Evolutionary conservation across 148 eudicot genomes (phyloP).

Genomic region (Drosera capensis): DNA sequence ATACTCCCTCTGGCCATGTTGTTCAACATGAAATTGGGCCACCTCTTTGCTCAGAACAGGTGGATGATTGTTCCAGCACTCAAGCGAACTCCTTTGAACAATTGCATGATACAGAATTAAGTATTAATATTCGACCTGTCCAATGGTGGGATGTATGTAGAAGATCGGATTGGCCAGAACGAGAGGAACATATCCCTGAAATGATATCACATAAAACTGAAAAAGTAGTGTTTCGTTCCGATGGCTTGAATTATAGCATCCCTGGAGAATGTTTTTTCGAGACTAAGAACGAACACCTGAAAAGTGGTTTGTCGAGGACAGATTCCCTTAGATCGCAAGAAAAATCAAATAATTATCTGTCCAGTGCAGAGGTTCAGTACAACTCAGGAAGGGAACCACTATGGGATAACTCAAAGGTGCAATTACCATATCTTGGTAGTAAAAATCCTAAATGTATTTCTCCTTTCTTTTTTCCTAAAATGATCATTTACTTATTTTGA

Average conservation of each 20-base stretch:
- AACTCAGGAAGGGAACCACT: slow-evolving; percentile 14
- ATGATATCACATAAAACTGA: slow-evolving; percentile 2
- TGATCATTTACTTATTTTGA: not conserved
- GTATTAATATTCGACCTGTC: slow-evolving; percentile 15
- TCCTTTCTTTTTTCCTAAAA: not conserved
- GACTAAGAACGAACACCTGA: slow-evolving; percentile 3
- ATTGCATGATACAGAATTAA: not conserved
- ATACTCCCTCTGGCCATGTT: slow-evolving; percentile 51
- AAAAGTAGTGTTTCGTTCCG: not conserved
- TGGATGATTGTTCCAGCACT: slow-evolving; percentile 2
- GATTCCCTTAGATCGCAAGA: slow-evolving; percentile 10
- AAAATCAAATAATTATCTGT: slow-evolving; percentile 10
- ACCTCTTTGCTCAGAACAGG: slow-evolving; percentile 21
- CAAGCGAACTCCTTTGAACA: not conserved
- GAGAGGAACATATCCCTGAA: slow-evolving; percentile 14
- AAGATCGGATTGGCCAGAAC: slow-evolving; percentile 17
- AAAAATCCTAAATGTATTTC: not conserved
- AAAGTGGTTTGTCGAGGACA: not conserved
- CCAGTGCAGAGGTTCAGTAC: slow-evolving; percentile 18
- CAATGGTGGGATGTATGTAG: slow-evolving; percentile 27
- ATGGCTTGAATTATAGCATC: not conserved
- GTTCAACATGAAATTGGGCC: slow-evolving; percentile 46
- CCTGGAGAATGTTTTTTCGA: slow-evolving; percentile 1
- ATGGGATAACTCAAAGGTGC: slow-evolving; percentile 21
- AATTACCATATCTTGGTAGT: not conserved